Conservation (phyloP, 2,329 filamentous ascomycete species). For the Phyllosticta citriasiana region DNA sequence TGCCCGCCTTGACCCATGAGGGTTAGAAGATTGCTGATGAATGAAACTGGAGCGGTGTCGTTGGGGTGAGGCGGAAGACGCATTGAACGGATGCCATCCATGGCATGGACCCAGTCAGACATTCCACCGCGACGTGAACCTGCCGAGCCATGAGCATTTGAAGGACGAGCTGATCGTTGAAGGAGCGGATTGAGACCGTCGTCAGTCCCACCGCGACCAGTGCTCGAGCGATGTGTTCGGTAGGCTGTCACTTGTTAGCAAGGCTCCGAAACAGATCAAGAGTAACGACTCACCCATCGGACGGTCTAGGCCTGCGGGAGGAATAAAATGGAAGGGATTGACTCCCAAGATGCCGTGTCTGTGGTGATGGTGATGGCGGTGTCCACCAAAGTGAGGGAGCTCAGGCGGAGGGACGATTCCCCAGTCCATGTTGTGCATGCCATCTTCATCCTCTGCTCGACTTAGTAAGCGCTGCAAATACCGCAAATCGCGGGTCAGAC, state of each 20-base stretch:
- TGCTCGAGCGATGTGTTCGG: constrained; percentile 44
- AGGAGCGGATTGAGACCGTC: constrained; percentile 84
- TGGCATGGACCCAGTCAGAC: constrained; percentile 40
- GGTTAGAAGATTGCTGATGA: constrained; percentile 49
- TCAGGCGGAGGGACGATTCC: constrained; percentile 35
- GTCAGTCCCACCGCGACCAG: constrained; percentile 51
- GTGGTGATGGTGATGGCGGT: constrained; percentile 40
- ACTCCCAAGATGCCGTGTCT: constrained; percentile 48
- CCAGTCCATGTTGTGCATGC: constrained; percentile 34
- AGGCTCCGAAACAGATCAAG: neutral
- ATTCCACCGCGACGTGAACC: constrained; percentile 5
- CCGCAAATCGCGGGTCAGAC: constrained; percentile 6
- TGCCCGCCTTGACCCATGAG: constrained; percentile 37
- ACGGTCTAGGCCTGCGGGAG: constrained; percentile 45
- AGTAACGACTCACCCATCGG: constrained; percentile 19
- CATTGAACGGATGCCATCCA: constrained; percentile 37
- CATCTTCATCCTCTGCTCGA: constrained; percentile 31
- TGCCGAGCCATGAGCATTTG: constrained; percentile 13
- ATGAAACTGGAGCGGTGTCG: constrained; percentile 40
- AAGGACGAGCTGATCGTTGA: constrained; percentile 45
- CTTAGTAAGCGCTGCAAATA: constrained; percentile 9
- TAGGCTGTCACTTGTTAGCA: constrained; percentile 31
- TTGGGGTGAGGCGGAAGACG: constrained; percentile 30
- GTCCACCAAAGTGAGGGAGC: constrained; percentile 34
- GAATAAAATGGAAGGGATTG: constrained; percentile 20